Evolutionary conservation across 176 grass and related monocot genomes (phyloP).

Genomic region (Raddia distichophylla): DNA sequence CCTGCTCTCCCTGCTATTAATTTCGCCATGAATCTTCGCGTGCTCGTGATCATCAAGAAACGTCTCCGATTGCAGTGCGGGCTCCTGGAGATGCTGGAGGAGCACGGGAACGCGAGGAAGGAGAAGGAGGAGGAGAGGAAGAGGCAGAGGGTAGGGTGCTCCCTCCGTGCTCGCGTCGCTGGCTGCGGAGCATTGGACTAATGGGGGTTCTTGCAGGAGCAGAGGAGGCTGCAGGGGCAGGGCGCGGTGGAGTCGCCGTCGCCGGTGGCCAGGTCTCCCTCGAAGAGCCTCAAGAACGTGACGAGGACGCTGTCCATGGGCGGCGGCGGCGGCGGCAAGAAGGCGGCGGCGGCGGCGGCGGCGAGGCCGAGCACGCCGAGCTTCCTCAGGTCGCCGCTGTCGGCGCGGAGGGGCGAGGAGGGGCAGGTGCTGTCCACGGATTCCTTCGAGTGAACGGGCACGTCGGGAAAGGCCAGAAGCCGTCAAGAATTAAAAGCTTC

Average conservation of each 20-base stretch:
- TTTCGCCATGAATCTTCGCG: too few species aligned
- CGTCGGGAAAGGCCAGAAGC: too few species aligned
- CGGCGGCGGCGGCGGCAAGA: neutral
- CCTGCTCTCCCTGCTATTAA: too few species aligned
- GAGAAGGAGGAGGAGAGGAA: conserved; percentile 56
- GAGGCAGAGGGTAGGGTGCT: conserved; percentile 32
- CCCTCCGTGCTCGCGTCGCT: neutral
- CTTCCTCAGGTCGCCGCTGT: conserved; percentile 47
- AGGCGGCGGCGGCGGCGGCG: conserved; percentile 9
- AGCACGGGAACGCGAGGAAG: conserved; percentile 37
- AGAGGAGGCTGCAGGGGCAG: conserved; percentile 32
- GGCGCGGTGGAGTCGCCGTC: conserved; percentile 43
- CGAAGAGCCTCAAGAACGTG: conserved; percentile 52
- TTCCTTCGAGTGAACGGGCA: conserved; percentile 27
- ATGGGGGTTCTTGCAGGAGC: conserved; percentile 28
- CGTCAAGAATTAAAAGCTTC: too few species aligned
- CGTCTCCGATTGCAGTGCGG: conserved; percentile 19
- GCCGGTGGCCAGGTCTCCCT: conserved; percentile 29
- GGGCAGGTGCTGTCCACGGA: conserved; percentile 26
- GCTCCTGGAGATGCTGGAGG: conserved; percentile 46
- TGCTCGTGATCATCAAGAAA: neutral
- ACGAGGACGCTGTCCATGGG: conserved; percentile 52
- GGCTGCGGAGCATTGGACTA: too few species aligned
- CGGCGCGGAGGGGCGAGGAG: conserved; percentile 29
- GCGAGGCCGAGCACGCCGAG: conserved; percentile 47